Base-by-base conservation (phyloP, 306 rosid genomes). In the Quercus wislizeni region DNA sequence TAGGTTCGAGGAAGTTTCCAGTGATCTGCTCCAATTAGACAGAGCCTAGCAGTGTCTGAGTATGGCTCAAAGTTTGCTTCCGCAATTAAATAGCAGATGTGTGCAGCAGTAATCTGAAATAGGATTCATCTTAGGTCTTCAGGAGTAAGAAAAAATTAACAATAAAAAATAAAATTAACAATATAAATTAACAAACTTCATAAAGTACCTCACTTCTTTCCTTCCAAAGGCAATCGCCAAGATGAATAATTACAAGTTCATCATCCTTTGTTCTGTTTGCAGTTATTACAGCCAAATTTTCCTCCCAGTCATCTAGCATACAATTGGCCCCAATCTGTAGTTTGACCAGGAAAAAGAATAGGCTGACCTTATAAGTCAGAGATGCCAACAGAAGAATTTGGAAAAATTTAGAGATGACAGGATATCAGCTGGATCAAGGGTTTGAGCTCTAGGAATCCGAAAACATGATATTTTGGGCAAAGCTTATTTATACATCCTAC, bases 21-120 rank as follows among this genome's bases (percentile, higher is more conserved):
- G 87, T 94, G 99, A 86, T 94, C 99, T 81, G 95, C 93, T 81
- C 99, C 99, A 80, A 94, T 83, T 68, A 94, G 89, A 84, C 99
- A 94, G 25, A 92, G 81, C 81, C 99, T 92, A 46, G 99, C 93
- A 80, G 85, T 87, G 81, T 92, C 97, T 3, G 97, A 91, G 85
- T 87, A 89, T 62, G 89, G 69, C 85, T 92, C 97, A 12, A 94
- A 94, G 82, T 91, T 92, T 71, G 97, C 97, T 83, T 94, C 97
- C 7, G 99, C 97, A 78, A 94, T 89, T 79, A 94, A 84, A 86
- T 94, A 94, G 88, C 99, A 94, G 73, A 94, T 94, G 85, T 94
- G 99, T 52, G 99, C 97, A 67, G 95, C 99, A 74, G 91, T 84
- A 76, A 91, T 88, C 99, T 95, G 86, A 85, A 79, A 86, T 56